Evolutionary conservation across 352 stramenopile species (phyloP), one percentile per base, ranked within the genome.

Genomic region (Phytophthora europaea): DNA sequence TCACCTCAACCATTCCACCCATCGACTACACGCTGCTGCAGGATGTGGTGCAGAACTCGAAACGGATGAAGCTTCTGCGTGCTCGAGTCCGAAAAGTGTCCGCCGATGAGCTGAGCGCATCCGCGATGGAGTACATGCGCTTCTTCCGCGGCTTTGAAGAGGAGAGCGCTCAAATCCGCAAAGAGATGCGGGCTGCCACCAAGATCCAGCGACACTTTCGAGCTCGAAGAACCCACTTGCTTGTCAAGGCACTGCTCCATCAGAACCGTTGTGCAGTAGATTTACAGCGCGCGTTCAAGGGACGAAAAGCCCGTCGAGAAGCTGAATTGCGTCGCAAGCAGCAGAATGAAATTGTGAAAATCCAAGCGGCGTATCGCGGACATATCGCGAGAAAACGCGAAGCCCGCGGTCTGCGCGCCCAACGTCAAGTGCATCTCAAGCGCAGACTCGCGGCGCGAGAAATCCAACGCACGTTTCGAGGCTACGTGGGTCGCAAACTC

Each of bases 21-120:
- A 84, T 94, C 34, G 72, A 94, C 66, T 88, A 82, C 48, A 58
- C 62, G 20, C 70, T 91, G 1, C 72, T 95, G 15, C 89, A 94
- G 68, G 84, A 94, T 26, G 79, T 91, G 5, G 84, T 94, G 1
- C 87, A 95, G 47, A 81, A 89, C 33, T 92, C 85, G 2, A 92
- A 88, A 62, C 75, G 84, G 0, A 82, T 91, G 63, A 82, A 82
- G 48, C 63, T 94, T 1, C 70, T 95, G 23, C 87, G 87, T 6
- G 79, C 82, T 22, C 79, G 80, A 1, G 76, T 94, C n/a, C 78
- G 76, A 33, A 90, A 85, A 48, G 70, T 92, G 6, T 85, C 84
- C 13, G 45, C 67, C 0, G 62, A 72, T 3, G 79, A 85, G 20
- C 47, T 79, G 33, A 79, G 69, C 20, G 85, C 81, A 0, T 92